Evolutionary conservation across 805 yeast genomes (phyloP).

Genomic region (Monosporozyma siamensis): DNA sequence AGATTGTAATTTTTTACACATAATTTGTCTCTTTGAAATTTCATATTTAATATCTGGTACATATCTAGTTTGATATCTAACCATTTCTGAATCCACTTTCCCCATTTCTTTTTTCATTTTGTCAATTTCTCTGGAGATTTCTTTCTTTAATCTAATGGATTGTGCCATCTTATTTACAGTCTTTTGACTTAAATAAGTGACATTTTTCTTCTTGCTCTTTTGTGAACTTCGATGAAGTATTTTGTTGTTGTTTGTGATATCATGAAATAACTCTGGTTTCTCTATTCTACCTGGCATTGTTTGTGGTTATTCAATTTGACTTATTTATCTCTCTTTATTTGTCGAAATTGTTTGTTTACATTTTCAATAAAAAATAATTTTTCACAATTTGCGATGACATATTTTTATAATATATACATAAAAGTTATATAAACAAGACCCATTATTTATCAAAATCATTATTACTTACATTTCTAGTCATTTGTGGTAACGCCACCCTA

Average conservation of each 20-base stretch:
- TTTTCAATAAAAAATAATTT: too few relatives aligned
- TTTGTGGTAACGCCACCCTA: conserved; percentile 90
- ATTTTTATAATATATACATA: neutral
- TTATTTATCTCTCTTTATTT: neutral
- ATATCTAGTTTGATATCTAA: conserved; percentile 7
- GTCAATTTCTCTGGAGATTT: conserved; percentile 1
- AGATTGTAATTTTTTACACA: conserved; percentile 14
- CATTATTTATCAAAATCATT: conserved; percentile 47
- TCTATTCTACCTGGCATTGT: neutral
- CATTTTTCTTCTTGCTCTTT: neutral
- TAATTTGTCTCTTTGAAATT: conserved; percentile 17
- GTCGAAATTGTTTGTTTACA: neutral
- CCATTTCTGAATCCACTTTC: conserved; percentile 5
- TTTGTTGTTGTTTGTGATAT: neutral
- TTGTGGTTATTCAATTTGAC: too few relatives aligned
- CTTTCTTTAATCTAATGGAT: conserved; percentile 5
- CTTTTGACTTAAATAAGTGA: conserved; percentile 3
- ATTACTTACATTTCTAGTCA: conserved; percentile 87
- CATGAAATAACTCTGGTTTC: neutral
- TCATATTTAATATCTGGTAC: conserved; percentile 24
- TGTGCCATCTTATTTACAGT: conserved; percentile 5
- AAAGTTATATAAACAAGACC: neutral
- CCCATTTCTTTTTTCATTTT: conserved; percentile 2
- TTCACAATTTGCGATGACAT: too few relatives aligned
- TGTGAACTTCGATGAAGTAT: too few relatives aligned